Conservation (phyloP, 2,329 filamentous ascomycete species). For the Alternaria hordeiaustralica region DNA sequence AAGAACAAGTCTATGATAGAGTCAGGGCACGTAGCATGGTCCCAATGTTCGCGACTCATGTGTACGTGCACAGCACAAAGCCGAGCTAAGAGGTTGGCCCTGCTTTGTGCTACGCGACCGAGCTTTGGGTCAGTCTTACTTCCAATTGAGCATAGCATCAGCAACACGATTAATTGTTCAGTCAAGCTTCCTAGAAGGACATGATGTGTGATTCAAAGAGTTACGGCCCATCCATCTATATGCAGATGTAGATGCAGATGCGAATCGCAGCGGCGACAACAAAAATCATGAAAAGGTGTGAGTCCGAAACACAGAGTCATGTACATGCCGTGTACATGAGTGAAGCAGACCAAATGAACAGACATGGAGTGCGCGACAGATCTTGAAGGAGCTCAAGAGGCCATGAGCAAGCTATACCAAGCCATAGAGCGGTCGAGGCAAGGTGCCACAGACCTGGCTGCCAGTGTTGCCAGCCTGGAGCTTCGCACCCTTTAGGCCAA, state of each 20-base stretch:
- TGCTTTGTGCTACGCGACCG: background rate
- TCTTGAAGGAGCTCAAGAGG: background rate
- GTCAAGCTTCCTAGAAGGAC: background rate
- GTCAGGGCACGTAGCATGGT: background rate
- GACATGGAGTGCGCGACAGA: background rate
- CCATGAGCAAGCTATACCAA: conserved; percentile 32
- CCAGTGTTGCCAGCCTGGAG: conserved; percentile 24
- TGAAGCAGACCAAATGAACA: background rate
- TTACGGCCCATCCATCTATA: background rate
- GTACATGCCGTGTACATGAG: background rate
- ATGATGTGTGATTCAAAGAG: background rate
- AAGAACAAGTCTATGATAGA: background rate
- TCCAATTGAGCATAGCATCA: background rate
- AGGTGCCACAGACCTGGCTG: conserved; percentile 23
- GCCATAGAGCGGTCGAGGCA: conserved; percentile 46
- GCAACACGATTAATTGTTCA: background rate
- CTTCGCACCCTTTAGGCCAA: conserved; percentile 68
- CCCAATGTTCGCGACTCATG: background rate
- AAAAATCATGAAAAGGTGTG: background rate
- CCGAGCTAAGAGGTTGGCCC: background rate
- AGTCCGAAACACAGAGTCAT: background rate
- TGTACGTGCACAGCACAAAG: background rate
- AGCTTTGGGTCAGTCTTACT: background rate
- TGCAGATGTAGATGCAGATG: background rate
- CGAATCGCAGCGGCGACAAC: background rate